These are phyloP conservation scores for Aspergillus niger DNA, from an alignment of 2,329 filamentous ascomycete genomes.

Conservation along the genomic window DNA sequence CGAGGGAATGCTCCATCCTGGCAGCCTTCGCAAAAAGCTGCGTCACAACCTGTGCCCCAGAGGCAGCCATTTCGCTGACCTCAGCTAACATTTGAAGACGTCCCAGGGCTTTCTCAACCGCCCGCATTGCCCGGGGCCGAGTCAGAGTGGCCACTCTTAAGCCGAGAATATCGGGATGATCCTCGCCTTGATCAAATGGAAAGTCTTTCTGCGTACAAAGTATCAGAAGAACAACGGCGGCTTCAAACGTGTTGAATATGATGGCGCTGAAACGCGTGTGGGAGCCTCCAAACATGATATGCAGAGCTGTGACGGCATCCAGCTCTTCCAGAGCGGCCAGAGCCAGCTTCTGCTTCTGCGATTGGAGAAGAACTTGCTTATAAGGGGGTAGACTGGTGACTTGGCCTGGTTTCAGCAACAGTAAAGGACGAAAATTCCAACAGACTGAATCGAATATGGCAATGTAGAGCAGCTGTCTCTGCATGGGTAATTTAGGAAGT, in stretches of 20 bases:
- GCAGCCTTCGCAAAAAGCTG: conserved; percentile 8
- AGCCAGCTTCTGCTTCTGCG: conserved; percentile 1
- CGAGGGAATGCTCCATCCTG: background rate
- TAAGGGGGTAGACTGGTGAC: conserved; percentile 1
- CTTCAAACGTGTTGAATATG: conserved; percentile 7
- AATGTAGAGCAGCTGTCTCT: conserved; percentile 12
- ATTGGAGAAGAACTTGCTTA: conserved; percentile 2
- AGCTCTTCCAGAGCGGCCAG: background rate
- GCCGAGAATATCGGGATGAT: background rate
- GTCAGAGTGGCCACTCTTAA: background rate
- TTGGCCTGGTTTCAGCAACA: conserved; percentile 1
- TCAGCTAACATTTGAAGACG: conserved; percentile 12
- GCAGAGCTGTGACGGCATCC: background rate
- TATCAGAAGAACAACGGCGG: background rate
- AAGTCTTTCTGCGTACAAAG: background rate
- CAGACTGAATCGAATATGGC: conserved; percentile 11
- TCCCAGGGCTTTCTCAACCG: conserved; percentile 7
- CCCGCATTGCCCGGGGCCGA: background rate
- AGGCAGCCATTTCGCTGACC: conserved; percentile 11
- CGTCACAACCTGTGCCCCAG: conserved; percentile 8
- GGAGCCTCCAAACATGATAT: conserved; percentile 2
- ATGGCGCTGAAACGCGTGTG: conserved; percentile 8
- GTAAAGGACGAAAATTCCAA: conserved; percentile 10
- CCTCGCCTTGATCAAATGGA: background rate
- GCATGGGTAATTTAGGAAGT: conserved; percentile 1